Evolutionary conservation across 2,329 filamentous ascomycete species (phyloP), one percentile per base, ranked within the genome.

Genomic region (Colletotrichum musicola): DNA sequence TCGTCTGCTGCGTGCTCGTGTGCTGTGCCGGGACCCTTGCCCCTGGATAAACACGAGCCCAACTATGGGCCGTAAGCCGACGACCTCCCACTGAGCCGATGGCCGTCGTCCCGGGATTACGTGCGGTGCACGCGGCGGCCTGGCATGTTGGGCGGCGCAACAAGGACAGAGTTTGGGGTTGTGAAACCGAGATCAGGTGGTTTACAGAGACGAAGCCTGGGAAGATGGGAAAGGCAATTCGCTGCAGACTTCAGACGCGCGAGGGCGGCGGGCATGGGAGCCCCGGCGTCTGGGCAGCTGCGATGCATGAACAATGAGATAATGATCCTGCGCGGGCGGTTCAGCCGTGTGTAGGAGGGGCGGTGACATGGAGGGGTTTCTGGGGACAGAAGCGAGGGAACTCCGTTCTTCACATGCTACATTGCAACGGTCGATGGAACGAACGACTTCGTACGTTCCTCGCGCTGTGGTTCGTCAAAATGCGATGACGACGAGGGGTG

Each of bases 81-180:
- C 27, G 7, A 30, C 27, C 27, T 3, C 27, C 27, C 27, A 7
- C 7, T 30, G 7, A 30, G 14, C 30, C 22, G 12, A 30, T 25
- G 42, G 35, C 54, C 42, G 44, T 25, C 9, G 16, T 42, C 44
- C 35, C 51, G 59, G 51, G 44, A 63, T 27, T 13, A 13, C 51
- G 42, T 49, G 64, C 25, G 35, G 35, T 10, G 30, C 10, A 25
- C 30, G 40, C 49, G 13, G 16, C 61, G n/a, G 18, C 30, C 25
- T 44, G 27, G 40, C 27, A 30, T 54, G 54, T 68, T 60, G 62
- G 65, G 42, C 49, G 18, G 47, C 20, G 46, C 16, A 49, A 60
- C 49, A 68, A 44, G 59, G 58, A 60, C 49, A 68, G 50, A 65
- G 62, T 68, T 68, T 68, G 25, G 55, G 55, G 62, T 65, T 50